A percentile compares a stretch with the other conserved stretches of the same genome.
Conservation (phyloP, 208 protist species). For the Endotrypanum monterogeii region DNA sequence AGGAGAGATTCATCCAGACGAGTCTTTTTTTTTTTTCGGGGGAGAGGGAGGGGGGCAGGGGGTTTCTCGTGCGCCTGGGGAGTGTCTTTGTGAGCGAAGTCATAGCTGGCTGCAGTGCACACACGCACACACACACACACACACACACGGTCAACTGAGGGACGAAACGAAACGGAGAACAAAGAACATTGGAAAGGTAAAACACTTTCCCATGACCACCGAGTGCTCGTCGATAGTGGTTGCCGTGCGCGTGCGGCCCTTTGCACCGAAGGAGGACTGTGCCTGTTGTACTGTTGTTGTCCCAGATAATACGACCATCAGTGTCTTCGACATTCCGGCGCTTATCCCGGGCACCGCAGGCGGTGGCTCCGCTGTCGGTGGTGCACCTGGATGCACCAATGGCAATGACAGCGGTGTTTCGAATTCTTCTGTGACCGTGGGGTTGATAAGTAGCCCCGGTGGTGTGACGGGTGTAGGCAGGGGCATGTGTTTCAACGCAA, state of each 20-base stretch:
- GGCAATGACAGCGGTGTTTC: background rate
- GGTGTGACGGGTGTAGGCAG: conserved; percentile 4
- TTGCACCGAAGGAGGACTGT: conserved; percentile 59
- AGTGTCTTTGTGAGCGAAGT: background rate
- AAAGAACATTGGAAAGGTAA: background rate
- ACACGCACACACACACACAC: conserved; percentile 19
- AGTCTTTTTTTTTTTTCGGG: too few species aligned
- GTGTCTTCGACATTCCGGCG: conserved; percentile 50
- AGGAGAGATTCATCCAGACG: too few species aligned
- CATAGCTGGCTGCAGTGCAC: background rate
- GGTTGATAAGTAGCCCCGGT: conserved; percentile 6
- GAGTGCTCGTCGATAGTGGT: conserved; percentile 78
- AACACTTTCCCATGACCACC: conserved; percentile 38
- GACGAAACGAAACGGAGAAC: too few species aligned
- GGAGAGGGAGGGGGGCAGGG: too few species aligned
- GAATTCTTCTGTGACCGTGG: background rate
- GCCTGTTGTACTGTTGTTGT: conserved; percentile 62
- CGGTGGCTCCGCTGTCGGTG: background rate
- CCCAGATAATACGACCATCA: conserved; percentile 51
- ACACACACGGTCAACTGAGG: background rate
- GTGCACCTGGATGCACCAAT: background rate
- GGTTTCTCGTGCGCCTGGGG: too few species aligned
- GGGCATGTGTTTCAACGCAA: background rate
- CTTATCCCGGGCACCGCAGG: conserved; percentile 21
- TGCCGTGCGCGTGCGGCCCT: conserved; percentile 74